phyloP scores from a whole-genome alignment of 805 yeast species.

The Ogataea haglerorum region DNA sequence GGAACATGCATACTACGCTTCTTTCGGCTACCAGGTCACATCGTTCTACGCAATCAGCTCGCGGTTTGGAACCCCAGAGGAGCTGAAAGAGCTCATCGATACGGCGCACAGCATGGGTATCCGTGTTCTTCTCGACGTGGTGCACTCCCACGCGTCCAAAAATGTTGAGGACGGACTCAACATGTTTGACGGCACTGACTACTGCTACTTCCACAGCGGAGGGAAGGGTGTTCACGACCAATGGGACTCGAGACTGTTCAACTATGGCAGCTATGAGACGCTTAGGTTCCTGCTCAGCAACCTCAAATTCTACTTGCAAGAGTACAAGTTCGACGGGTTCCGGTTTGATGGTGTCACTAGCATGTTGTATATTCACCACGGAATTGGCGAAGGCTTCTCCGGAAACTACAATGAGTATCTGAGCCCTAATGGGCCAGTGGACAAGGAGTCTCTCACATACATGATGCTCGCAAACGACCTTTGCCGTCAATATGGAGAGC shows the following conservation, averaged over 20 bases:
- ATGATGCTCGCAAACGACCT: constrained; percentile 87
- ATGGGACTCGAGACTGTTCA: constrained; percentile 96
- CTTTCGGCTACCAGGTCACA: constrained; percentile 96
- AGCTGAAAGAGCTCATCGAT: constrained; percentile 83
- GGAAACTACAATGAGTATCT: constrained; percentile 93
- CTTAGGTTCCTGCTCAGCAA: constrained; percentile 81
- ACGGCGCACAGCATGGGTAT: constrained; percentile 88
- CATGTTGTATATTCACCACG: constrained; percentile 90
- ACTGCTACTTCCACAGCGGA: constrained; percentile 90
- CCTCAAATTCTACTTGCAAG: constrained; percentile 78
- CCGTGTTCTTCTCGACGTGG: constrained; percentile 83
- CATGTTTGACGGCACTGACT: constrained; percentile 91
- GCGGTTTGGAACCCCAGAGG: constrained; percentile 94
- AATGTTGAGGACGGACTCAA: constrained; percentile 93
- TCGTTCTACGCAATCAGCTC: constrained; percentile 88
- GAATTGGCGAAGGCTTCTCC: constrained; percentile 81
- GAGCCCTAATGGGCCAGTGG: constrained; percentile 70
- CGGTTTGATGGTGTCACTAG: constrained; percentile 96
- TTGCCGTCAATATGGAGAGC: constrained; percentile 49
- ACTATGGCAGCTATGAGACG: constrained; percentile 89
- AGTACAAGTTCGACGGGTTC: constrained; percentile 88
- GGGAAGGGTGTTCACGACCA: constrained; percentile 81
- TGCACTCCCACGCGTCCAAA: constrained; percentile 94
- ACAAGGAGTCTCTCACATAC: constrained; percentile 81
- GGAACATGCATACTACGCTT: constrained; percentile 98